Conservation (phyloP, 2,329 filamentous ascomycete species). For the Fusarium euwallaceae region DNA sequence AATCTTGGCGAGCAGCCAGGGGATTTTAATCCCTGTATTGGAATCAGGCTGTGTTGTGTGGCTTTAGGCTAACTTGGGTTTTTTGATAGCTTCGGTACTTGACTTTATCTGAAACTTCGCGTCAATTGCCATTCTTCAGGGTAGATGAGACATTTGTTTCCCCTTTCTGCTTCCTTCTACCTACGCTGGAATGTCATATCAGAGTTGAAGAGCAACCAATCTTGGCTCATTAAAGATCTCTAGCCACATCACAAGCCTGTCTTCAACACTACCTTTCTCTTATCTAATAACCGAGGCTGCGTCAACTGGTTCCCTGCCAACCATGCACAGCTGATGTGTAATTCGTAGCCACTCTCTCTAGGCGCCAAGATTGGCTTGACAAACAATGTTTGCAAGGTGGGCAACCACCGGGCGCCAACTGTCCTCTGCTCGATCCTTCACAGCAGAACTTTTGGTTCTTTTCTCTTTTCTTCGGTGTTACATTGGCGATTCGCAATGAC, state of each 20-base stretch:
- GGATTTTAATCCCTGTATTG: background rate
- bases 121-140: background rate
- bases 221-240: background rate
- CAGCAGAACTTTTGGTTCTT: constrained; percentile 16
- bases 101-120: background rate
- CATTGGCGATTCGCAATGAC: background rate
- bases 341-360: background rate
- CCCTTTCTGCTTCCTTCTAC: background rate
- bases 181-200: background rate
- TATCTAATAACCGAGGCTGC: background rate
- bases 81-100: background rate
- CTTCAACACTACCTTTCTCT: background rate
- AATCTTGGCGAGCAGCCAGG: background rate
- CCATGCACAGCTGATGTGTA: background rate
- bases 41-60: background rate
- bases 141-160: background rate
- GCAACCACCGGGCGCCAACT: background rate
- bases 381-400: background rate
- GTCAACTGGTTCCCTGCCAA: background rate
- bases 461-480: background rate
- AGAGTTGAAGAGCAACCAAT: constrained; percentile 5
- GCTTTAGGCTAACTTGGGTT: background rate
- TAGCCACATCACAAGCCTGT: background rate
- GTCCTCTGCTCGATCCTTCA: background rate
- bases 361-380: background rate